Base-by-base conservation (phyloP, 768 basidiomycete genomes). In the Phallus indusiatus region DNA sequence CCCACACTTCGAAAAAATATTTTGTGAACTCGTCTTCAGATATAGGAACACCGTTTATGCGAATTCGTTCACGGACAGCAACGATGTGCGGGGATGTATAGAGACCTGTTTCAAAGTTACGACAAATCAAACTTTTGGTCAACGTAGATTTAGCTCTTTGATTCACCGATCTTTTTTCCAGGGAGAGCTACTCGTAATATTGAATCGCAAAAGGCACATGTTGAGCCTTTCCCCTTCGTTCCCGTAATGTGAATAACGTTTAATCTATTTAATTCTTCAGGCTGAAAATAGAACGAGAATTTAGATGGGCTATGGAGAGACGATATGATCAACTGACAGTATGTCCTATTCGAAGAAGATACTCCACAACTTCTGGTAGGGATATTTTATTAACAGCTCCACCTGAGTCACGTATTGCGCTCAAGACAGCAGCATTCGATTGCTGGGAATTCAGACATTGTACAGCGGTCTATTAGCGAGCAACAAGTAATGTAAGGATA, bases 171-270 rank as follows among this genome's bases (percentile, higher is more conserved):
- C 76, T 85, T 94, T 77, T 86, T 90, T 1, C 77, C 73, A 7
- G 94, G 86, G 63, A 73, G 79, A n/a, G 79, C 72, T 60, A 80
- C 77, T n/a, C 90, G 81, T 53, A 98, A 75, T 55, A 97, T 85
- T 10, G 88, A 90, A 65, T 93, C 88, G 4, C 83, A 81, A 66
- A 98, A 98, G 8, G 96, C 95, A 63, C 90, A 91, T 1, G 96
- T 94, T 2, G 95, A 98, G 7, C 95, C 95, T 70, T 99, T 99
- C 35, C 95, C 95, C 73, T 99, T 99, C 4, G 96, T 98, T 3
- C 95, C 95, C 9, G 95, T 94, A 64, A 99, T 84, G 75, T 99
- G 95, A 51, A 98, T 82, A 59, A 95, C 92, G 70, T 97, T 95
- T 56, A 99, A 76, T 21, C 74, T 73, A 68, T 97, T 94, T 47